Percentiles rank a stretch among this genome's conserved stretches.
phyloP scores from a whole-genome alignment of 805 yeast species.

The Candida mattraensis region DNA sequence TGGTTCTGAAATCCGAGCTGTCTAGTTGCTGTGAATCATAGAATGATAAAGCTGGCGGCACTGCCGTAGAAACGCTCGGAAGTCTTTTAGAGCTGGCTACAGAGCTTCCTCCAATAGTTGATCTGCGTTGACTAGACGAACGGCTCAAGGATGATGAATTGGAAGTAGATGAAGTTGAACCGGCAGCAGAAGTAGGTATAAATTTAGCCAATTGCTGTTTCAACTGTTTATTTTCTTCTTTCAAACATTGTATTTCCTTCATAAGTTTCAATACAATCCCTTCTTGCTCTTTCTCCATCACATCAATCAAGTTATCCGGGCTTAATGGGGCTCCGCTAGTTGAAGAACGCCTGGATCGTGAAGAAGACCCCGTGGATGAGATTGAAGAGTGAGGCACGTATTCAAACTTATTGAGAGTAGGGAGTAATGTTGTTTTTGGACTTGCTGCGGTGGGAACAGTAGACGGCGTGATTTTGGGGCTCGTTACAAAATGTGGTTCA shows the following conservation, averaged over 20 bases:
- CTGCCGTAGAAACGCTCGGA: slow-evolving; percentile 16
- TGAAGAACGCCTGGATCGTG: slow-evolving; percentile 21
- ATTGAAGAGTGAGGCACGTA: slow-evolving; percentile 21
- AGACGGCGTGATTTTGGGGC: slow-evolving; percentile 17
- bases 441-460: slow-evolving; percentile 8
- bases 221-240: slow-evolving; percentile 50
- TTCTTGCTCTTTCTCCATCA: slow-evolving; percentile 75
- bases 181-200: slow-evolving; percentile 15
- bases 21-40: slow-evolving; percentile 10
- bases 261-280: slow-evolving; percentile 67
- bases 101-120: slow-evolving; percentile 25
- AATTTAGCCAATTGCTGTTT: slow-evolving; percentile 31
- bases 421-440: slow-evolving; percentile 13
- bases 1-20: slow-evolving; percentile 15
- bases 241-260: slow-evolving; percentile 56
- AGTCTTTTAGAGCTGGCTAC: slow-evolving; percentile 25
- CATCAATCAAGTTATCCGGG: slow-evolving; percentile 52
- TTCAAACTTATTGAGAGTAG: slow-evolving; percentile 16
- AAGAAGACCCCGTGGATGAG: slow-evolving; percentile 23
- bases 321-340: slow-evolving; percentile 25
- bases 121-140: slow-evolving; percentile 27
- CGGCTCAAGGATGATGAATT: slow-evolving; percentile 23
- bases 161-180: slow-evolving; percentile 19
- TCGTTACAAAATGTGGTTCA: slow-evolving; percentile 14
- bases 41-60: slow-evolving; percentile 3